Base-by-base conservation (phyloP, 2,329 filamentous ascomycete genomes). In the Teratosphaeria pseudoeucalypti region DNA sequence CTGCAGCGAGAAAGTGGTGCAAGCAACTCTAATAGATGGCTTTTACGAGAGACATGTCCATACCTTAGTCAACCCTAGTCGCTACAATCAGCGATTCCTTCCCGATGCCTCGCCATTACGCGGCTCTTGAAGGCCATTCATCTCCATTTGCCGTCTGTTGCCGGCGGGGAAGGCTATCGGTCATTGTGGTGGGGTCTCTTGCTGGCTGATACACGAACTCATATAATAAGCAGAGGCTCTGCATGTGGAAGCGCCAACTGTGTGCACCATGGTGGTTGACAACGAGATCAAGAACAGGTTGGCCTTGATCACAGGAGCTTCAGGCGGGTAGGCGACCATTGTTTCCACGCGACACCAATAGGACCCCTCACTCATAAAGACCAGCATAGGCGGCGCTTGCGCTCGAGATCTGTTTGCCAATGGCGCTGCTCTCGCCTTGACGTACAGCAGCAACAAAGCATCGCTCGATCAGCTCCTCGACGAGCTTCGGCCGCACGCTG, bases 271-370 rank as follows among this genome's bases (percentile, higher is more conserved):
- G 60, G n/a, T 27, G 9, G 34, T 69, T 16, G 67, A 74, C 61
- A 76, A 75, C 62, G 66, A 71, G 39, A 67, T 85, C 60, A 73
- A 73, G 47, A 81, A 81, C 60, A 76, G 79, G 57, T 71, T 85
- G 52, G 83, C 82, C 53, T 75, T 85, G 9, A 78, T 85, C 54
- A 85, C 83, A 2, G 83, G 83, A 52, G 83, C 82, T 54, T 85
- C 82, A 57, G 82, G 82, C 66, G 82, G 83, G 82, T 83, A 72
- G 12, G 53, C 70, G 73, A 27, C 29, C 39, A 53, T 12, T 43
- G 53, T 23, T 23, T 19, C 23, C 32, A 39, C 27, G 54, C 23
- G 32, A 29, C 34, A 27, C 32, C 43, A 29, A 16, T 23, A 11
- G 6, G 19, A 57, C 49, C 34, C 37, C 55, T 54, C 39, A 27